Base-by-base conservation (phyloP, 306 rosid genomes). In the Vachellia collinsii region DNA sequence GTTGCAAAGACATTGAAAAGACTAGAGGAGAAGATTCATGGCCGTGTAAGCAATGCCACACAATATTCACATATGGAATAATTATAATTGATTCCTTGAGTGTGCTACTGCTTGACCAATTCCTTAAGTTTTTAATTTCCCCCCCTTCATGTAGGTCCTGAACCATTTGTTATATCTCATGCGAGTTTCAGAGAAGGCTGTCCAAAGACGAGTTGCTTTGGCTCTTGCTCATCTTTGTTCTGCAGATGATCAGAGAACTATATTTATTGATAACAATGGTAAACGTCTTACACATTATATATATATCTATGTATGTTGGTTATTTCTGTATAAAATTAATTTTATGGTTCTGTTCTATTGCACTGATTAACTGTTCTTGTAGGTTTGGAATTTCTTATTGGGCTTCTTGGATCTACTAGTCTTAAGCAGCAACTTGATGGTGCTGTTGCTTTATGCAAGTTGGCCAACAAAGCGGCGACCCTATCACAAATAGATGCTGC, bases 1-100 rank as follows among this genome's bases (percentile, higher is more conserved):
- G 98, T 93, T 56, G 93, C 99, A 72, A 95, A 95, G 91, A 95
- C 99, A n/a, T 85, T 95, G 85, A 95, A 95, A 87, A 90, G 99
- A 89, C 86, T 95, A 83, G 99, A 93, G 89, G 98, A 95, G 90
- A 95, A 95, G 88, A 95, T 93, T 83, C 97, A 87, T 79, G 94
- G 91, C 73, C 89, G 97, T 71, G 99, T 95, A 86, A 91, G 97
- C 73, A 73, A 51, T 80, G 76, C 70, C 56, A 61, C 53, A 72
- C 80, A 0, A 66, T 34, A 77, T 80, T 70, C 42, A 50, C 50
- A 10, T 22, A 42, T 74, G 48, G 11, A 11, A 71, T 86, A 72
- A 36, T 46, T 74, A 37, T 70, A 68, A 75, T 75, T 62, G 54
- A 71, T 19, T 59, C 80, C 72, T 72, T 50, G 54, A 73, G 74